These are phyloP conservation scores for Fusarium buharicum DNA, from an alignment of 2,329 filamentous ascomycete genomes.

Conservation along the genomic window DNA sequence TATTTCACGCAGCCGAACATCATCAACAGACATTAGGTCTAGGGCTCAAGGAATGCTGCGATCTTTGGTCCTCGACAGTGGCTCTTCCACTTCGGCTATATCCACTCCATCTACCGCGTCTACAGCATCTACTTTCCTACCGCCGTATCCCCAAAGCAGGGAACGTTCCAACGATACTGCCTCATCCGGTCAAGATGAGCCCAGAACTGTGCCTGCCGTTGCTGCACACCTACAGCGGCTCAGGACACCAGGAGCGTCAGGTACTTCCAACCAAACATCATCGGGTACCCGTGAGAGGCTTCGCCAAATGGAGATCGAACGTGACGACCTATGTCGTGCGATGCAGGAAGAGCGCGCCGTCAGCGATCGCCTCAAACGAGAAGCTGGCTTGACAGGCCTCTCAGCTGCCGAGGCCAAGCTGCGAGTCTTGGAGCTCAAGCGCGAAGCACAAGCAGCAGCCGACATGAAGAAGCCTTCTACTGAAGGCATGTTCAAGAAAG, in stretches of 20 bases:
- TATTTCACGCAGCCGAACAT: not conserved
- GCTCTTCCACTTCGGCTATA: not conserved
- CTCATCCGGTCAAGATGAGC: not conserved
- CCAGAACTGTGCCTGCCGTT: not conserved
- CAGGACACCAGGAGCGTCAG: not conserved
- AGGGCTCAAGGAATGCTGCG: not conserved
- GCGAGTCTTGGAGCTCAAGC: constrained; percentile 21
- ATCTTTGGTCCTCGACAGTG: not conserved
- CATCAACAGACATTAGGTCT: not conserved
- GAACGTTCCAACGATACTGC: not conserved
- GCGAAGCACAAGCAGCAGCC: constrained; percentile 17
- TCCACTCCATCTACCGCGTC: constrained; percentile 13
- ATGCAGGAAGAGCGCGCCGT: too few species aligned
- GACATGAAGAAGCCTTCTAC: constrained; percentile 15
- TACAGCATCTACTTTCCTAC: constrained; percentile 6
- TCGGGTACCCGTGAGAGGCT: not conserved
- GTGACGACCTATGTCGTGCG: too few species aligned
- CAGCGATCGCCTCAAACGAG: not conserved
- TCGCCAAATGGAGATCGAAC: too few species aligned
- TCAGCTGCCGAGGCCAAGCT: constrained; percentile 21
- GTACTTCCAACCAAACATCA: constrained; percentile 13
- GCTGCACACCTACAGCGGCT: constrained; percentile 4
- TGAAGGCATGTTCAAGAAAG: constrained; percentile 47
- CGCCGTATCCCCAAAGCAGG: constrained; percentile 13
- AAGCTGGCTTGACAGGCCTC: constrained; percentile 7